These are phyloP conservation scores for Phytophthora ramorum DNA, from an alignment of 352 stramenopile genomes.

Conservation along the genomic window DNA sequence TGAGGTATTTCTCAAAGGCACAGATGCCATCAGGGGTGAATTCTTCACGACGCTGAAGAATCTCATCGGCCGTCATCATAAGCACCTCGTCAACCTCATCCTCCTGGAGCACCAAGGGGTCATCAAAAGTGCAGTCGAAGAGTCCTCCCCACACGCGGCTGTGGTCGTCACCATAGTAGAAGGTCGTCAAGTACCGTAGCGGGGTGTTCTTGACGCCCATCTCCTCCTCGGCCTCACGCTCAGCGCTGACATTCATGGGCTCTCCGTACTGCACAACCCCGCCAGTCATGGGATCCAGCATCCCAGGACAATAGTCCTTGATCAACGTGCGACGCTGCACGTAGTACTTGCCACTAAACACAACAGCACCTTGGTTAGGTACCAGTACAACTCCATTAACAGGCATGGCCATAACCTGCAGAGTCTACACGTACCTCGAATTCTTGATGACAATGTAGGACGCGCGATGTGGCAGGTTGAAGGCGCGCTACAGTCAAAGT, in stretches of 20 bases:
- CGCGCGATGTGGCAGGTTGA: constrained; percentile 83
- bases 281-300: constrained; percentile 84
- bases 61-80: constrained; percentile 75
- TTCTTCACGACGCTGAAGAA: constrained; percentile 58
- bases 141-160: constrained; percentile 80
- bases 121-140: constrained; percentile 83
- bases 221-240: constrained; percentile 82
- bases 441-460: constrained; percentile 91
- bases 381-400: too few species aligned
- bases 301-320: constrained; percentile 91
- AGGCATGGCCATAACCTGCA: neutral
- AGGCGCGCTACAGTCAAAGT: constrained; percentile 52
- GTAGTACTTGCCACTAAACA: constrained; percentile 74
- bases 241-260: constrained; percentile 67
- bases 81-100: constrained; percentile 87
- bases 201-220: constrained; percentile 77
- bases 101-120: constrained; percentile 60
- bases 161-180: constrained; percentile 71
- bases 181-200: constrained; percentile 61
- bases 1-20: constrained; percentile 79
- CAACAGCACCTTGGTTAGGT: neutral
- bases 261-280: constrained; percentile 85
- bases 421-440: constrained; percentile 39
- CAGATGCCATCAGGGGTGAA: constrained; percentile 88
- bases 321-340: constrained; percentile 88